Percentiles rank a stretch among this genome's conserved stretches.
These are phyloP conservation scores for Penicillium herquei DNA, from an alignment of 495 filamentous ascomycete species.

Conservation along the genomic window DNA sequence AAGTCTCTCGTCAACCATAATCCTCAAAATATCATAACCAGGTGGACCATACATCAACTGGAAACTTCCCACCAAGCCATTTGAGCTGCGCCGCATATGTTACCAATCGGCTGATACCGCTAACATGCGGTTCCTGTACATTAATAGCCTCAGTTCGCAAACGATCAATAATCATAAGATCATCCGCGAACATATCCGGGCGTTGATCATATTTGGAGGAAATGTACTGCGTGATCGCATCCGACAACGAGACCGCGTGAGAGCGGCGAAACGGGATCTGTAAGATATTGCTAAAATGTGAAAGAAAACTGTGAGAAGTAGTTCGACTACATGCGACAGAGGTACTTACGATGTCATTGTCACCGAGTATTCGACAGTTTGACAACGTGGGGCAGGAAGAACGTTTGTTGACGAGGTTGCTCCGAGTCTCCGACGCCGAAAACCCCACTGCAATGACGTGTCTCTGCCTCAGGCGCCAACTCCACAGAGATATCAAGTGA, in stretches of 20 bases:
- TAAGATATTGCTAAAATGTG: slow-evolving; percentile 45
- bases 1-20: background rate
- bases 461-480: slow-evolving; percentile 23
- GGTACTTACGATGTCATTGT: slow-evolving; percentile 45
- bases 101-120: slow-evolving; percentile 82
- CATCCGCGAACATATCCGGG: slow-evolving; percentile 92
- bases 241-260: slow-evolving; percentile 68
- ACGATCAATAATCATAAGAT: slow-evolving; percentile 82
- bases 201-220: slow-evolving; percentile 99
- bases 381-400: slow-evolving; percentile 7
- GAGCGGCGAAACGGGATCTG: slow-evolving; percentile 87
- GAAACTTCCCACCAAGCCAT: slow-evolving; percentile 94
- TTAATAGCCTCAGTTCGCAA: slow-evolving; percentile 79
- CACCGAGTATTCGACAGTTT: slow-evolving; percentile 5
- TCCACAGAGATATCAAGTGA: background rate
- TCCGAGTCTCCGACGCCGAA: slow-evolving; percentile 3
- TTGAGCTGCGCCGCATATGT: slow-evolving; percentile 89
- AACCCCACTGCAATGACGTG: slow-evolving; percentile 39
- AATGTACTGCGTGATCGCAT: slow-evolving; percentile 92
- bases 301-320: background rate
- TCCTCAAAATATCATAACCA: background rate
- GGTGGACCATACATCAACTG: slow-evolving; percentile 71
- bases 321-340: too few species aligned
- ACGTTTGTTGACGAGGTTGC: slow-evolving; percentile 39
- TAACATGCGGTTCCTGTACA: slow-evolving; percentile 85